phyloP scores from a whole-genome alignment of 2,329 filamentous ascomycete species.

The Pseudocercospora fuligena region DNA sequence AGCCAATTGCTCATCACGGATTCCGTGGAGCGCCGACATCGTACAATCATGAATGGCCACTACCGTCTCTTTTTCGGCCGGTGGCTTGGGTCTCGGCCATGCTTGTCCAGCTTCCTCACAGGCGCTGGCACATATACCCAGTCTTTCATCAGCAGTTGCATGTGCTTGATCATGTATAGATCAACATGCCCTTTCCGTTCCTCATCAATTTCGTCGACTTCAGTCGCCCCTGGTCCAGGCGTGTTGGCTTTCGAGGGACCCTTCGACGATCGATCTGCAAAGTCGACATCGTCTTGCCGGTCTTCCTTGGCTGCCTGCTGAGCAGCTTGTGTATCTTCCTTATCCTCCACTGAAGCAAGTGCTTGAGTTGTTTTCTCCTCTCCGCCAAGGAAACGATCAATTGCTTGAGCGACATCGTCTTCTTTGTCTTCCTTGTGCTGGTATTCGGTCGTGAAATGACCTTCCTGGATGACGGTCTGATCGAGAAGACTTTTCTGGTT shows the following conservation, averaged over 20 bases:
- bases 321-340: slow-evolving; percentile 87
- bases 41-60: slow-evolving; percentile 1
- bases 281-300: slow-evolving; percentile 83
- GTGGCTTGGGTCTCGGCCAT: slow-evolving; percentile 44
- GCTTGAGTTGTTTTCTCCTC: slow-evolving; percentile 70
- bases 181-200: slow-evolving; percentile 73
- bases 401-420: slow-evolving; percentile 76
- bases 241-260: slow-evolving; percentile 46
- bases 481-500: slow-evolving; percentile 98
- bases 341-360: slow-evolving; percentile 88
- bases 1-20: not conserved
- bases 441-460: slow-evolving; percentile 96
- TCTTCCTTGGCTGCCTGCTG: slow-evolving; percentile 85
- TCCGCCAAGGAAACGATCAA: slow-evolving; percentile 79
- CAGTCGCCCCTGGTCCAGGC: slow-evolving; percentile 37
- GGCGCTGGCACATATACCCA: slow-evolving; percentile 43
- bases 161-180: slow-evolving; percentile 49
- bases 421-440: slow-evolving; percentile 61
- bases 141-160: slow-evolving; percentile 37
- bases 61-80: slow-evolving; percentile 41
- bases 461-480: slow-evolving; percentile 97
- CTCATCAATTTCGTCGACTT: slow-evolving; percentile 56
- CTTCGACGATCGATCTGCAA: slow-evolving; percentile 61
- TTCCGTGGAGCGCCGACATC: not conserved
- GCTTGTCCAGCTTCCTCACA: slow-evolving; percentile 41